Evolutionary conservation across 257 asterid species (phyloP), one percentile per base, ranked within the genome.

Genomic region (Solanum sejunctum): DNA sequence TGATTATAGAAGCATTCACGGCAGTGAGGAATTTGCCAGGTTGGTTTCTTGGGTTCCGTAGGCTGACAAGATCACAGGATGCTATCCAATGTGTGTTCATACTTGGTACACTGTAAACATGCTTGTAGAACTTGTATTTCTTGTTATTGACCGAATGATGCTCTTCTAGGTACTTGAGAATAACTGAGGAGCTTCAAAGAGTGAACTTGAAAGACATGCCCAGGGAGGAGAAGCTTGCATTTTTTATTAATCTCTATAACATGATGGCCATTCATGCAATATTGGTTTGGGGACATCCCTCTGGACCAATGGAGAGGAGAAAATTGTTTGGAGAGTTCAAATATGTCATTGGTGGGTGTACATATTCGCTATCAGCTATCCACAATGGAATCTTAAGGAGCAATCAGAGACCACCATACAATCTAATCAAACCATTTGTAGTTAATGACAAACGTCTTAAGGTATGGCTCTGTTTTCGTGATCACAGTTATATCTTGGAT

Each of bases 11-110:
- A 93, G 94, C 92, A 93, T 95, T 85, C 97, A 93, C 47, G 97
- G 93, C 85, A 94, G 99, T 23, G 99, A 95, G 93, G 99, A 95
- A 89, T 95, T 95, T 84, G 97, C 97, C 66, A 93, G 99, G 99
- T 95, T 84, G 54, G 88, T 82, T 61, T 61, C 72, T 45, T 36
- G 28, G 73, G 23, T 20, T 82, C 82, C 64, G 52, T 78, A 78
- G 52, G 41, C 47, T 78, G 26, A 78, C 23, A 78, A 49, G 63
- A 77, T 8, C 1, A 45, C 36, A 47, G 81, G 81, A 73, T 9
- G 4, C 23, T 18, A 28, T 52, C 28, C 41, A 52, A 78, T 52
- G 64, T 52, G 47, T 52, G 64, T 78, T 78, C 41, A 23, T 78
- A 78, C 82, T 52, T 78, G 47, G 82, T 78, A 78, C 15, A 8